Evolutionary conservation across 2,329 filamentous ascomycete genomes (phyloP), one percentile per base, ranked within the genome.

Genomic region (Pestalotiopsis sp.): DNA sequence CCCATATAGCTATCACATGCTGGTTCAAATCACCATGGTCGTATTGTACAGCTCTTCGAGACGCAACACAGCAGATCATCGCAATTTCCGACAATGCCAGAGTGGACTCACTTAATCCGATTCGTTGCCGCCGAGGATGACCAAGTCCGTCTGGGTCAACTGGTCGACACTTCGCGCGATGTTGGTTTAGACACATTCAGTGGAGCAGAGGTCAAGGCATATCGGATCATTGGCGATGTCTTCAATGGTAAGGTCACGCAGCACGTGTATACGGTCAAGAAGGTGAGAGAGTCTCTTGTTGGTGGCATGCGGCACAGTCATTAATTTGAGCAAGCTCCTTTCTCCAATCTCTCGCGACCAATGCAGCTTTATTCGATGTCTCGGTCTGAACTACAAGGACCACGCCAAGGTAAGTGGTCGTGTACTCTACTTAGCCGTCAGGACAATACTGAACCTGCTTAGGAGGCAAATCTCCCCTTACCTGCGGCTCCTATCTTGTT

Each of bases 381-480:
- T 85, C 61, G 83, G 83, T 6, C 78, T 85, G 65, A 85, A 85
- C 75, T 84, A 84, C 72, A 75, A 74, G 45, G 77, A 83, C 71
- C 81, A 83, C 67, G 81, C 80, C 4, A 58, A 58, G 56, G 56
- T 58, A 58, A 58, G n/a, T 20, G 9, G 13, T 17, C 1, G 14
- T 20, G 45, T 20, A 0, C 12, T 20, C 14, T 52, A 14, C 20
- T 52, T 17, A 17, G 12, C 4, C 14, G 14, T 4, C 20, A 17
- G 4, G 14, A 14, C 45, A 17, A 17, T 58, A 58, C 14, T 58
- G 56, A 25, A 13, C 11, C 20, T n/a, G 56, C 14, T n/a, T 69
- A 72, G 17, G 81, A 83, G 73, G 78, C 78, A 64, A 78, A 77
- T 61, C 76, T 81, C 75, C 71, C 78, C 2, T 73, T 82, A 25